These are phyloP conservation scores for Verticillium alfalfae DNA, from an alignment of 2,329 filamentous ascomycete genomes.

Conservation along the genomic window DNA sequence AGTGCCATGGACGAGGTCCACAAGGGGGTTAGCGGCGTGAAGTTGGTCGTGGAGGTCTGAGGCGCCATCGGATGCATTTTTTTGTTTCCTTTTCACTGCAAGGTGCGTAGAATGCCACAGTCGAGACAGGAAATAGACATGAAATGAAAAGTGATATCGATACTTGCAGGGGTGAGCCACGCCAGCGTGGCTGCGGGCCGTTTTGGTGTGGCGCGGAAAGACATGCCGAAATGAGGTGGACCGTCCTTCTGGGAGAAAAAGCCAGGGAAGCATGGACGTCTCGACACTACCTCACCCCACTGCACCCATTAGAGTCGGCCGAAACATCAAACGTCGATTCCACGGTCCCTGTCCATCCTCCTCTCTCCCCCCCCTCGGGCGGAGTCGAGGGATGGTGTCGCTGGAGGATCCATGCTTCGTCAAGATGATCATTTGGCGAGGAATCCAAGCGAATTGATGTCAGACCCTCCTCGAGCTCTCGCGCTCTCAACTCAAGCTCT, in stretches of 20 bases:
- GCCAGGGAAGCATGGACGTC: background rate
- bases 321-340: background rate
- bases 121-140: background rate
- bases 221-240: background rate
- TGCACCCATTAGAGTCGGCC: background rate
- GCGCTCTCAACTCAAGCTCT: no score
- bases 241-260: background rate
- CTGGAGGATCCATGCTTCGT: background rate
- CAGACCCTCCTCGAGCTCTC: background rate
- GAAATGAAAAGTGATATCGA: background rate
- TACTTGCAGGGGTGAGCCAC: background rate
- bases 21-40: conserved; percentile 36
- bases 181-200: background rate
- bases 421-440: background rate
- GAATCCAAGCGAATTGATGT: background rate
- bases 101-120: background rate
- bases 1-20: conserved; percentile 34
- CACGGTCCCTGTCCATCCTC: background rate
- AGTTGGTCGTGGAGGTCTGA: conserved; percentile 22
- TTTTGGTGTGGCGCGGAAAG: background rate
- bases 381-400: background rate
- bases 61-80: background rate
- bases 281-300: background rate
- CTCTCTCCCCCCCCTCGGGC: background rate
- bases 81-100: no score